Conservation (phyloP, 2,329 filamentous ascomycete species). For the Talaromyces albobiverticillius region DNA sequence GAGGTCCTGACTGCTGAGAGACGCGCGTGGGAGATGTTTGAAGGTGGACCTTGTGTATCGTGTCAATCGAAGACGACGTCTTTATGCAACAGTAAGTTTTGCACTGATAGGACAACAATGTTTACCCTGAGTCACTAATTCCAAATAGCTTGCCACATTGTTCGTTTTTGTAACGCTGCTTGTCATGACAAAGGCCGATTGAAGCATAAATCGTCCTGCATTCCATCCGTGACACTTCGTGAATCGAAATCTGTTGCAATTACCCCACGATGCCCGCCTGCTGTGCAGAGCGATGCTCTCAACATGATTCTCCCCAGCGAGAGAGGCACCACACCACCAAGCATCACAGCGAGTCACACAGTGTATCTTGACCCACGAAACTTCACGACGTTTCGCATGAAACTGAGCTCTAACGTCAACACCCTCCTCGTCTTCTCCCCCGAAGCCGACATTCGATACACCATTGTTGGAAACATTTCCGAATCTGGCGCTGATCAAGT, state of each 20-base stretch:
- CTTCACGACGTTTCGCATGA: constrained; percentile 33
- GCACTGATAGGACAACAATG: neutral
- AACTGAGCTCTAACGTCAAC: constrained; percentile 25
- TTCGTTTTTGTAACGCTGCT: constrained; percentile 27
- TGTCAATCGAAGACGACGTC: constrained; percentile 21
- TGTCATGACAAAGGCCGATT: constrained; percentile 21
- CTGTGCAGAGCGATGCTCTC: constrained; percentile 25
- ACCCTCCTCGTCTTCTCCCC: constrained; percentile 28
- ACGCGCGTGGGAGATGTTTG: constrained; percentile 25
- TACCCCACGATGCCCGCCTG: constrained; percentile 24
- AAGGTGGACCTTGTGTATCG: constrained; percentile 22
- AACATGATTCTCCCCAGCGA: constrained; percentile 23
- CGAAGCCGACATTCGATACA: constrained; percentile 26
- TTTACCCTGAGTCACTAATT: constrained; percentile 1
- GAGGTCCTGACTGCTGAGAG: constrained; percentile 24
- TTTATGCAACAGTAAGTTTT: constrained; percentile 27
- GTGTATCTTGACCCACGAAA: constrained; percentile 31
- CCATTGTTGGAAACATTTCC: constrained; percentile 19
- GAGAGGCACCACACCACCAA: constrained; percentile 16
- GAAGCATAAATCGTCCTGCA: constrained; percentile 22
- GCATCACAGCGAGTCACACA: constrained; percentile 25
- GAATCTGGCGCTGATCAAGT: constrained; percentile 11
- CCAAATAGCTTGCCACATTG: constrained; percentile 26
- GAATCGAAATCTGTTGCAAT: constrained; percentile 30
- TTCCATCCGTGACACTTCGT: constrained; percentile 28